These are phyloP conservation scores for Lactifluus piperatus DNA, from an alignment of 768 basidiomycete species.

Conservation along the genomic window DNA sequence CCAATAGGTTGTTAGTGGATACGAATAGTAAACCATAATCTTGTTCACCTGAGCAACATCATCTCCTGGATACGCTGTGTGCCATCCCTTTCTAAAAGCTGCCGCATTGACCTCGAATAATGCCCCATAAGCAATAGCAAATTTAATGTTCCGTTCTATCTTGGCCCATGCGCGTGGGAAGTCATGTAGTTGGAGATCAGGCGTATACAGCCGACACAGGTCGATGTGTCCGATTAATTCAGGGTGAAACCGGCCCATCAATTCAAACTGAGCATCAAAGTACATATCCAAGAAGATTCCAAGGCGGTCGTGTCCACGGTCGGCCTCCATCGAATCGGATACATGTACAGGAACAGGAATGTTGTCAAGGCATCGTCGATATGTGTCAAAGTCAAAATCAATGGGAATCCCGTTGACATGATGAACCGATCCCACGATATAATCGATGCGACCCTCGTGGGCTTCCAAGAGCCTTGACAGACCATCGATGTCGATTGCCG, in stretches of 20 bases:
- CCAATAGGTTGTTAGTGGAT: not conserved
- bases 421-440: conserved; percentile 88
- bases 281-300: conserved; percentile 53
- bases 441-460: conserved; percentile 56
- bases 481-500: conserved; percentile 49
- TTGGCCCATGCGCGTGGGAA: conserved; percentile 53
- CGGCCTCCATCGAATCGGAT: conserved; percentile 24
- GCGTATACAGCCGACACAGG: conserved; percentile 80
- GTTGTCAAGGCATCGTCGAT: conserved; percentile 47
- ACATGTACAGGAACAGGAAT: conserved; percentile 24
- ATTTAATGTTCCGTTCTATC: conserved; percentile 66
- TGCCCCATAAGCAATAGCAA: conserved; percentile 73
- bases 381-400: conserved; percentile 79
- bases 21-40: conserved; percentile 16
- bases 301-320: conserved; percentile 27
- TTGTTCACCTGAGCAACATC: conserved; percentile 65
- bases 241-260: conserved; percentile 66
- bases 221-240: conserved; percentile 93
- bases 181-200: conserved; percentile 45
- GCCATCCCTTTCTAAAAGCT: conserved; percentile 89
- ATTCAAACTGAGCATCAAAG: conserved; percentile 75
- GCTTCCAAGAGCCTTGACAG: conserved; percentile 45
- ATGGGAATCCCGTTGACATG: conserved; percentile 85
- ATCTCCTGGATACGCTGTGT: conserved; percentile 67
- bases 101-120: conserved; percentile 92